Percentiles rank a stretch among this genome's conserved stretches.
These are phyloP conservation scores for Fusarium chaquense DNA, from an alignment of 2,329 filamentous ascomycete species.

Conservation along the genomic window DNA sequence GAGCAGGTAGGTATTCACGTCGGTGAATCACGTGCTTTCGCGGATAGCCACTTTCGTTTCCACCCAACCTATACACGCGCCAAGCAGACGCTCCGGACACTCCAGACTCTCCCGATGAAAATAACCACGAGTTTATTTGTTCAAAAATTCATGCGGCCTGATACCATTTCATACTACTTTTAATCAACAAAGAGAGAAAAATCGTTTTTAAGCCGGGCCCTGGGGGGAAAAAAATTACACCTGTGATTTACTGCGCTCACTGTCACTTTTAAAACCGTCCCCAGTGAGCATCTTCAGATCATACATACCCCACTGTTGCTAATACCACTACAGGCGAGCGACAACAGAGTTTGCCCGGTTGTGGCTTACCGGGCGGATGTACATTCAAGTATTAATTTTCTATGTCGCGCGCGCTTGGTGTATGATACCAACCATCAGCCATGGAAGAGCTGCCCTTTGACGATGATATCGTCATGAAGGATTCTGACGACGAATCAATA, in stretches of 20 bases:
- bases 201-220: background rate
- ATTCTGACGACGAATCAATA: conserved; percentile 49
- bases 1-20: background rate
- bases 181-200: background rate
- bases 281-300: background rate
- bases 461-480: conserved; percentile 8
- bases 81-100: background rate
- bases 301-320: background rate
- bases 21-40: conserved; percentile 16
- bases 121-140: background rate
- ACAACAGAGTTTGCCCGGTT: background rate
- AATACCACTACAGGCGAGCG: background rate
- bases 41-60: background rate
- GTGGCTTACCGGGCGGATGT: background rate
- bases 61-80: background rate
- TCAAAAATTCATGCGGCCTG: background rate
- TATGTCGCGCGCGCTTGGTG: background rate
- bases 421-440: background rate
- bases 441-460: conserved; percentile 3
- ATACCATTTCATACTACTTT: background rate
- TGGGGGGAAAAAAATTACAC: background rate
- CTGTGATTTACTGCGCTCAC: background rate
- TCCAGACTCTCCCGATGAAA: background rate
- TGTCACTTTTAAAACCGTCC: background rate
- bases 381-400: background rate